phyloP scores from a whole-genome alignment of 2,329 filamentous ascomycete genomes.

The Fusarium sp. region DNA sequence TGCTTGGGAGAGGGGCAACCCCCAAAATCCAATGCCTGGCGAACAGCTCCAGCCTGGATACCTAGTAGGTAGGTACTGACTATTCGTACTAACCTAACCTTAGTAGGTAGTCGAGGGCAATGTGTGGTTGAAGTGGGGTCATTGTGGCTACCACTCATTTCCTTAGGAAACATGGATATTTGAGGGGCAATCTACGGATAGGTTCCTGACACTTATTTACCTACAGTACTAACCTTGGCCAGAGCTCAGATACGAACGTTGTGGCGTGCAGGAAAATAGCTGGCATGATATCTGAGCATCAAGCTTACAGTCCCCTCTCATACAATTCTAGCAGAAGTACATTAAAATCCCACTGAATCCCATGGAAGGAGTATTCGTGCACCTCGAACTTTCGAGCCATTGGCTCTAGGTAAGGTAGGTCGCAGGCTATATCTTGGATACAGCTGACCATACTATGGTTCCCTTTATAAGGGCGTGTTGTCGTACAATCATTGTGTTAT shows the following conservation, averaged over 20 bases:
- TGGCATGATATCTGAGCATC: background rate
- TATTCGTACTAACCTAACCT: background rate
- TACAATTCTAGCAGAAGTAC: background rate
- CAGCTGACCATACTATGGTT: too few relatives aligned
- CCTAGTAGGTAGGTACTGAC: too few relatives aligned
- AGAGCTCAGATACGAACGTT: conserved; percentile 10
- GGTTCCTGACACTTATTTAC: conserved; percentile 9
- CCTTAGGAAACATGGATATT: conserved; percentile 9
- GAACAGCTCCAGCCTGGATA: background rate
- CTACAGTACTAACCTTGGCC: conserved; percentile 13
- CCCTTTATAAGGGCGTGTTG: background rate
- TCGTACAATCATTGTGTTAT: background rate
- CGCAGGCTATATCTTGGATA: too few relatives aligned
- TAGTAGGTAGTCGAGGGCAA: background rate
- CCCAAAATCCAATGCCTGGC: background rate
- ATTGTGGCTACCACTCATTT: conserved; percentile 33
- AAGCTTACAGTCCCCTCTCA: background rate
- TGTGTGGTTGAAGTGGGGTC: conserved; percentile 37
- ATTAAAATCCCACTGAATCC: background rate
- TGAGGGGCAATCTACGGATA: conserved; percentile 11
- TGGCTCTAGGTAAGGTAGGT: background rate
- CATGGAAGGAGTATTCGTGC: background rate
- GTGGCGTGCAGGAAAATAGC: conserved; percentile 19
- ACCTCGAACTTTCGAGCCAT: background rate
- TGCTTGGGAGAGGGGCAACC: conserved; percentile 23